Evolutionary conservation across 208 protist species (phyloP).

Genomic region (Trichomonas vaginalis): DNA sequence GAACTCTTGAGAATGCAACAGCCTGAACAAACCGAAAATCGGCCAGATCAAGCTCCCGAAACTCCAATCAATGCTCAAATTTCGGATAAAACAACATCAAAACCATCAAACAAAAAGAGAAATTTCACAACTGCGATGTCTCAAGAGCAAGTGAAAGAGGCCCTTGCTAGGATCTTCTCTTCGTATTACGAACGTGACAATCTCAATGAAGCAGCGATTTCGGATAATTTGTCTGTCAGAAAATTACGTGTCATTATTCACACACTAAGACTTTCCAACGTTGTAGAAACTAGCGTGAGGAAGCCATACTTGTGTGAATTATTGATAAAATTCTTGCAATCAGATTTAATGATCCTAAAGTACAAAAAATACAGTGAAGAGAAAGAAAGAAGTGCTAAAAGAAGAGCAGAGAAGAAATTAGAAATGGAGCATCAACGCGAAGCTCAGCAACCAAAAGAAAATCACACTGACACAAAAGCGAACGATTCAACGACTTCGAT

Average conservation of each 20-base stretch:
- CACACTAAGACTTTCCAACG: neutral
- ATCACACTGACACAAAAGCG: neutral
- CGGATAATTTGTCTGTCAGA: neutral
- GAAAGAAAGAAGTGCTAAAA: neutral
- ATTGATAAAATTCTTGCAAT: neutral
- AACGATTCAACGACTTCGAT: neutral
- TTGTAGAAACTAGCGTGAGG: neutral
- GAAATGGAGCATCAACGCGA: neutral
- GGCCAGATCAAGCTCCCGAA: too few species aligned
- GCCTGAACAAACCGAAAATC: too few species aligned
- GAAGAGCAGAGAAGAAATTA: neutral
- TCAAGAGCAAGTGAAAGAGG: neutral
- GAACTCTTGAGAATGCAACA: too few species aligned
- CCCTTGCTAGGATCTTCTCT: neutral
- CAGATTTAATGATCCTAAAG: neutral
- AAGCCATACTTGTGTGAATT: neutral
- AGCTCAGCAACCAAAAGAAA: neutral
- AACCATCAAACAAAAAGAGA: neutral
- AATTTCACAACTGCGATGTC: neutral
- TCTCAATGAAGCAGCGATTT: neutral
- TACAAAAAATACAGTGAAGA: neutral
- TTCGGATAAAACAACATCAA: neutral
- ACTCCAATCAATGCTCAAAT: too few species aligned
- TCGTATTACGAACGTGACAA: neutral
- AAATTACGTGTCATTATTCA: neutral